Percentiles rank a stretch among this genome's conserved stretches.
These are phyloP conservation scores for Lolium multiflorum DNA, from an alignment of 176 grass and related monocot species.

Conservation along the genomic window DNA sequence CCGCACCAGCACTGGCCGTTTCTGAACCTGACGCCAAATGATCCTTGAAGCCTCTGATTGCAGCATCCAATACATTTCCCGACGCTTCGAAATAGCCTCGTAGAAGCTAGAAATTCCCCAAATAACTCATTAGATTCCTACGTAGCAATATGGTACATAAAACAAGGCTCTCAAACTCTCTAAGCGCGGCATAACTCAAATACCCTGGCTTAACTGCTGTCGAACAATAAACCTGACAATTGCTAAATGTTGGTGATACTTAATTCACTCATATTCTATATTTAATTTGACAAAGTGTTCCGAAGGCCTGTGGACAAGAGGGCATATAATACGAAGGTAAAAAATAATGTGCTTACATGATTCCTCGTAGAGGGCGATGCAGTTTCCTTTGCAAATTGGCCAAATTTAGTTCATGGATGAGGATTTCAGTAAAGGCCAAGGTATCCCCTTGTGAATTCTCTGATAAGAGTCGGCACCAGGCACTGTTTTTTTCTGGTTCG, in stretches of 20 bases:
- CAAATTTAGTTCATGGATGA: no score
- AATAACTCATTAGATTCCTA: neutral
- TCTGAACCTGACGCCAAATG: constrained; percentile 16
- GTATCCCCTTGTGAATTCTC: no score
- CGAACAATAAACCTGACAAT: neutral
- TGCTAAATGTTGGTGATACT: neutral
- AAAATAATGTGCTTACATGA: no score
- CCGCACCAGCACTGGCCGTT: neutral
- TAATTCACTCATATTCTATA: no score
- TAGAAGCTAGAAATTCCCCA: constrained; percentile 20
- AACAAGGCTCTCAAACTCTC: neutral
- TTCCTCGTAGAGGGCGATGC: no score
- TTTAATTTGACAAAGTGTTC: no score
- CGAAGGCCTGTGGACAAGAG: no score
- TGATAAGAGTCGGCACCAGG: no score
- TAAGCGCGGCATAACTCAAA: neutral
- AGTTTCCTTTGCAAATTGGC: no score
- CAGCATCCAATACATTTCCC: constrained; percentile 54
- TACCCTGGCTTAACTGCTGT: neutral
- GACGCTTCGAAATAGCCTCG: constrained; percentile 10
- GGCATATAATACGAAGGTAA: no score
- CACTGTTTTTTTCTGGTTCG: no score
- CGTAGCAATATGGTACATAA: neutral
- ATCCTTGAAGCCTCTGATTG: constrained; percentile 51
- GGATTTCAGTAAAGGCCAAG: no score